These are phyloP conservation scores for Venturia carpophila DNA, from an alignment of 2,329 filamentous ascomycete genomes.

Conservation along the genomic window DNA sequence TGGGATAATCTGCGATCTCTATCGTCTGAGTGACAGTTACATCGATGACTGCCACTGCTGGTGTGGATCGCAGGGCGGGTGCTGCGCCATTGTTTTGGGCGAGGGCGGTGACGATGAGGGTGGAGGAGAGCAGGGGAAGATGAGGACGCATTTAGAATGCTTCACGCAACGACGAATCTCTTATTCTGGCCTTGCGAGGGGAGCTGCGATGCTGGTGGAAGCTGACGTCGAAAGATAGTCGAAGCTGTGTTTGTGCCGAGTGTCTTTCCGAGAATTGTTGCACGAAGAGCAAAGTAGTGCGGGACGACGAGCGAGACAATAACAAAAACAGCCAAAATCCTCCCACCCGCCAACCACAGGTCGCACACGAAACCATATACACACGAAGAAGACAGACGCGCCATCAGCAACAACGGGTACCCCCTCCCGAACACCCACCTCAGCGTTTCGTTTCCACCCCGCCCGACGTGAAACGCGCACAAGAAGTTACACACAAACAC, in stretches of 20 bases:
- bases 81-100: not conserved
- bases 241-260: not conserved
- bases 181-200: not conserved
- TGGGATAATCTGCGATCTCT: constrained; percentile 1
- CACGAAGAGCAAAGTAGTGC: not conserved
- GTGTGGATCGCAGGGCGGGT: not conserved
- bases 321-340: not conserved
- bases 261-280: not conserved
- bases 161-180: not conserved
- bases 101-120: not conserved
- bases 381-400: not conserved
- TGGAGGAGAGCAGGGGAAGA: not conserved
- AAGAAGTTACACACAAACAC: constrained; percentile 6
- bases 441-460: not conserved
- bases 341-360: not conserved
- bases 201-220: not conserved
- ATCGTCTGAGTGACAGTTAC: constrained; percentile 7
- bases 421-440: not conserved
- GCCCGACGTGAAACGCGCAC: not conserved
- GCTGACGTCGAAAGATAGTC: not conserved
- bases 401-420: not conserved
- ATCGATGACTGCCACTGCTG: not conserved
- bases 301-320: not conserved
- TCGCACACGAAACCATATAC: too few species aligned
- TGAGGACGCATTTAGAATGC: not conserved